These are phyloP conservation scores for Zea luxurians DNA, from an alignment of 176 grass and related monocot genomes.

Conservation along the genomic window DNA sequence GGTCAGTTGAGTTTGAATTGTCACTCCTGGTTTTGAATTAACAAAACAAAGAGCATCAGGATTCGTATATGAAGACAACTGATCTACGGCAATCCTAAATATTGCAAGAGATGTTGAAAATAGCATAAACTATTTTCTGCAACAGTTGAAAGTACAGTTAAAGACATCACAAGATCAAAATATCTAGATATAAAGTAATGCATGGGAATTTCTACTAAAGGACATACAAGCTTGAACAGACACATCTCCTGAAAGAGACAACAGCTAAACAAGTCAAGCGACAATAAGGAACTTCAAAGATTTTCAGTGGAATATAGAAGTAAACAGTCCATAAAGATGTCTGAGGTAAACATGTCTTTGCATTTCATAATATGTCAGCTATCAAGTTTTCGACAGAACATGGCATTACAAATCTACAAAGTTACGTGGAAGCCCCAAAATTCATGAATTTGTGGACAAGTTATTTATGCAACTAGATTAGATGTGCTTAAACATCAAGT, in stretches of 20 bases:
- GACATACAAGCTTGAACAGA: not conserved
- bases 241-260: not conserved
- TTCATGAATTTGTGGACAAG: not conserved
- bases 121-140: not conserved
- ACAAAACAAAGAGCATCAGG: not conserved
- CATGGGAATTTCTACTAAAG: not conserved
- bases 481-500: not conserved
- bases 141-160: not conserved
- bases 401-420: not conserved
- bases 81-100: not conserved
- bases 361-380: not conserved
- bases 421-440: not conserved
- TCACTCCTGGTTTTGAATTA: not conserved
- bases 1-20: not conserved
- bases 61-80: not conserved
- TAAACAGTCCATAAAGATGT: not conserved
- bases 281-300: not conserved
- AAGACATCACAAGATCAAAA: not conserved
- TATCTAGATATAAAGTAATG: not conserved
- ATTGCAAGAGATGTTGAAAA: not conserved
- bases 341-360: not conserved
- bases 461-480: not conserved
- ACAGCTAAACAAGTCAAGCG: constrained; percentile 11
- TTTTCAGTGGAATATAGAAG: not conserved
- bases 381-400: not conserved